Evolutionary conservation across 768 basidiomycete species (phyloP), one percentile per base, ranked within the genome.

Genomic region (Panus rudis): DNA sequence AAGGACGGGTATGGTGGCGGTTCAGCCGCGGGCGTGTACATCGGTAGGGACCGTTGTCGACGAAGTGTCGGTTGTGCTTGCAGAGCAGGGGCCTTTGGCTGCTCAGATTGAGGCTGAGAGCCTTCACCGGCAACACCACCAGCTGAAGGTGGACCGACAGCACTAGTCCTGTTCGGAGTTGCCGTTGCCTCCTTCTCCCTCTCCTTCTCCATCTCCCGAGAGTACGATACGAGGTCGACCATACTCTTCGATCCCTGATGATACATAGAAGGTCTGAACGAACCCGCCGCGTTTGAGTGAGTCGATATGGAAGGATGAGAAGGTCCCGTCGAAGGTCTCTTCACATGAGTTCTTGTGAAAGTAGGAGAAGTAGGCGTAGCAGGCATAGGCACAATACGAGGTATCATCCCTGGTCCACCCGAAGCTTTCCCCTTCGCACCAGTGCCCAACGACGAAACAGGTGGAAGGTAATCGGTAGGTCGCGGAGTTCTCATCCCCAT

Each of bases 1-100:
- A 76, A 75, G 6, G 66, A 51, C 8, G 81, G 81, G 52, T 85
- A 87, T 0, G 85, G 83, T 2, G 86, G 85, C 14, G 85, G 85
- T 20, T 70, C 66, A 1, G 73, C 65, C 12, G 72, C 63, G 3
- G 74, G 70, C 37, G 65, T 76, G 57, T 78, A 84, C 28, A 71
- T 81, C 1, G 84, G 86, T 71, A 87, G 75, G 25, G 86, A 88
- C 16, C 78, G 72, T 23, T 74, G 72, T n/a, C 80, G 69, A 23
- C 75, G 73, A 16, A 81, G 57, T 11, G 72, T 65, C 45, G 68
- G 65, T 6, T 68, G 14, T 19, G 35, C 8, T 28, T 14, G 17
- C 31, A 20, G 27, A 27, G 61, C 5, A 47, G 47, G 25, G 8
- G 7, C 16, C 33, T 8, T 7, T 17, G 33, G 33, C n/a, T n/a